Evolutionary conservation across 805 yeast species (phyloP).

Genomic region (Candida parachauliodes): DNA sequence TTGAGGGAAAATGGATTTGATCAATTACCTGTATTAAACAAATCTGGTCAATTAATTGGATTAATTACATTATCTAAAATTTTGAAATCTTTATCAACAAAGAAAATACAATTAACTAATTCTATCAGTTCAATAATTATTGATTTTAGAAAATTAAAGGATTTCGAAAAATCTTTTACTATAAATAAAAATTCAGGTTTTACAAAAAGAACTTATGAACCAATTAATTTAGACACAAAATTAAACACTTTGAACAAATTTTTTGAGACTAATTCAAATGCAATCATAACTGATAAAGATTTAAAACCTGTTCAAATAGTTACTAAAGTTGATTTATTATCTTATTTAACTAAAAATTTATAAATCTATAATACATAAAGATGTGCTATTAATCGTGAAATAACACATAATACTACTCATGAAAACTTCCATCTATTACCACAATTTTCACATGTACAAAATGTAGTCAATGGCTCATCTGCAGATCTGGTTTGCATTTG

Average conservation of each 20-base stretch:
- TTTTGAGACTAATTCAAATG: slow-evolving; percentile 82
- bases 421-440: slow-evolving; percentile 98
- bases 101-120: slow-evolving; percentile 52
- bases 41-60: slow-evolving; percentile 64
- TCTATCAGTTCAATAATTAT: slow-evolving; percentile 58
- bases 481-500: slow-evolving; percentile 98
- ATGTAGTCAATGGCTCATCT: slow-evolving; percentile 97
- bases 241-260: slow-evolving; percentile 68
- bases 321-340: slow-evolving; percentile 79
- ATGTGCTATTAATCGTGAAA: too few relatives aligned
- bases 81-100: slow-evolving; percentile 62
- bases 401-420: slow-evolving; percentile 21
- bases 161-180: slow-evolving; percentile 60
- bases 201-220: slow-evolving; percentile 63
- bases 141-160: slow-evolving; percentile 71
- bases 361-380: slow-evolving; percentile 2
- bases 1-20: slow-evolving; percentile 77
- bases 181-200: slow-evolving; percentile 53
- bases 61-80: slow-evolving; percentile 72
- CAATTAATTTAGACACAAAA: slow-evolving; percentile 62
- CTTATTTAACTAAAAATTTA: slow-evolving; percentile 41
- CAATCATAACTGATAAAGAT: slow-evolving; percentile 71
- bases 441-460: slow-evolving; percentile 96
- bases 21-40: slow-evolving; percentile 72
- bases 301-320: slow-evolving; percentile 77